These are phyloP conservation scores for Stachybotrys chartarum DNA, from an alignment of 2,329 filamentous ascomycete genomes.

Conservation along the genomic window DNA sequence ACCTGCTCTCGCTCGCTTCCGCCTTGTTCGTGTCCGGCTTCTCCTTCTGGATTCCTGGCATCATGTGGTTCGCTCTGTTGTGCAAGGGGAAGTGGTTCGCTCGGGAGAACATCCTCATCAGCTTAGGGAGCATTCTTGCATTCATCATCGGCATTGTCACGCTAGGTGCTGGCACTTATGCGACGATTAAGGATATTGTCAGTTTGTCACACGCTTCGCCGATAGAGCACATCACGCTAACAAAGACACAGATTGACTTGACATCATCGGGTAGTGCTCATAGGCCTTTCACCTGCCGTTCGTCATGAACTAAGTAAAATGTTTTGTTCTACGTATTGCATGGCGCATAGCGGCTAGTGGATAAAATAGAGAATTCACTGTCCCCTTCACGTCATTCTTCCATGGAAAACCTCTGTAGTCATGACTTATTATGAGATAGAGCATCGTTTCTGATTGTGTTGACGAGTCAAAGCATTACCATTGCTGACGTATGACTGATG, in stretches of 20 bases:
- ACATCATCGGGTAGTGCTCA: not conserved
- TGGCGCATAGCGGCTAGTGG: no score
- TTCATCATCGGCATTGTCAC: slow-evolving; percentile 17
- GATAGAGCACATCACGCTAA: not conserved
- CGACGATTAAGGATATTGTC: slow-evolving; percentile 18
- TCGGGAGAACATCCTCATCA: slow-evolving; percentile 15
- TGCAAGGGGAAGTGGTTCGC: slow-evolving; percentile 16
- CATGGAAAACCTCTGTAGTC: no score
- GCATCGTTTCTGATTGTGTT: no score
- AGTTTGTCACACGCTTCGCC: slow-evolving; percentile 4
- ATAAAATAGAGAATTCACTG: no score
- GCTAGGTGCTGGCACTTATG: slow-evolving; percentile 16
- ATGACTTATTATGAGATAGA: no score
- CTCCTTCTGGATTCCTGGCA: slow-evolving; percentile 28
- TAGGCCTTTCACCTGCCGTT: not conserved
- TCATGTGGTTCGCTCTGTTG: slow-evolving; percentile 32
- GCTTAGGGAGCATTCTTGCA: slow-evolving; percentile 13
- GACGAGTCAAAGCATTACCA: no score
- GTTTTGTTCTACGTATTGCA: no score
- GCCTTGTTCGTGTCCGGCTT: slow-evolving; percentile 9
- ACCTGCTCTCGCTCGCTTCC: slow-evolving; percentile 46
- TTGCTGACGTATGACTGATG: no score
- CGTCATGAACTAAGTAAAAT: not conserved
- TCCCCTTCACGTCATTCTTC: no score
- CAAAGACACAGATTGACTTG: not conserved